Percentiles rank a stretch among this genome's conserved stretches.
These are phyloP conservation scores for Amborella trichopoda DNA, from an alignment of 164 flowering plant genomes.

Conservation along the genomic window DNA sequence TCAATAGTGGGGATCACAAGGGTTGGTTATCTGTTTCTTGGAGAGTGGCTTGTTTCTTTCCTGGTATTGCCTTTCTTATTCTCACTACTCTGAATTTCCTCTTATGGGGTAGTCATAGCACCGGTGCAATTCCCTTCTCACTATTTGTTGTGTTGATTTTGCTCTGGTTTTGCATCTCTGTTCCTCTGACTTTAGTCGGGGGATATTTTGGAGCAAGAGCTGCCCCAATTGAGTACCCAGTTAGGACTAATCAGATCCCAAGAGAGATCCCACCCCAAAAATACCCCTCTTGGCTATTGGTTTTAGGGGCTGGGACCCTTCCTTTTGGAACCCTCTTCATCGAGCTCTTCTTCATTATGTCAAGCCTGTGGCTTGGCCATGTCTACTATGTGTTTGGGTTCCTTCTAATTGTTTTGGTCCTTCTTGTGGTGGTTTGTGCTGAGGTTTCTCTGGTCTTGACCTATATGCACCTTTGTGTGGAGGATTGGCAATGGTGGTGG, in stretches of 20 bases:
- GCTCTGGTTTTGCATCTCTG: constrained; percentile 84
- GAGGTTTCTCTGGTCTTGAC: constrained; percentile 79
- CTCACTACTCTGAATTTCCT: constrained; percentile 59
- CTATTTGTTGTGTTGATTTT: constrained; percentile 47
- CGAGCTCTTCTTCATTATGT: constrained; percentile 89
- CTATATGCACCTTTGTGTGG: constrained; percentile 87
- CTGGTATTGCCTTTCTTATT: constrained; percentile 60
- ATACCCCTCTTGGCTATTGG: constrained; percentile 82
- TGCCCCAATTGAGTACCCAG: constrained; percentile 73
- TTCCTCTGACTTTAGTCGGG: constrained; percentile 68
- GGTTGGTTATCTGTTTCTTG: constrained; percentile 66
- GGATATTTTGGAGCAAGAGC: constrained; percentile 72
- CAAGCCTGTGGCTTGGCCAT: constrained; percentile 87
- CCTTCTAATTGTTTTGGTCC: constrained; percentile 53
- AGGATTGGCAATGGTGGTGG: constrained; percentile 97
- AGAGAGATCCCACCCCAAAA: constrained; percentile 75
- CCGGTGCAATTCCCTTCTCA: constrained; percentile 79
- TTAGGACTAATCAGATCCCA: constrained; percentile 79
- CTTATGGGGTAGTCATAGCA: constrained; percentile 76
- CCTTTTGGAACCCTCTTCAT: constrained; percentile 87
- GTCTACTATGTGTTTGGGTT: constrained; percentile 86
- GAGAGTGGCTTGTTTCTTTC: constrained; percentile 73
- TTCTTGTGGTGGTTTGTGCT: constrained; percentile 82
- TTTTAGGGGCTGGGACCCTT: constrained; percentile 88
- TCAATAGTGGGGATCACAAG: constrained; percentile 37